These are phyloP conservation scores for Camelina neglecta DNA, from an alignment of 345 rosid species.

Conservation along the genomic window DNA sequence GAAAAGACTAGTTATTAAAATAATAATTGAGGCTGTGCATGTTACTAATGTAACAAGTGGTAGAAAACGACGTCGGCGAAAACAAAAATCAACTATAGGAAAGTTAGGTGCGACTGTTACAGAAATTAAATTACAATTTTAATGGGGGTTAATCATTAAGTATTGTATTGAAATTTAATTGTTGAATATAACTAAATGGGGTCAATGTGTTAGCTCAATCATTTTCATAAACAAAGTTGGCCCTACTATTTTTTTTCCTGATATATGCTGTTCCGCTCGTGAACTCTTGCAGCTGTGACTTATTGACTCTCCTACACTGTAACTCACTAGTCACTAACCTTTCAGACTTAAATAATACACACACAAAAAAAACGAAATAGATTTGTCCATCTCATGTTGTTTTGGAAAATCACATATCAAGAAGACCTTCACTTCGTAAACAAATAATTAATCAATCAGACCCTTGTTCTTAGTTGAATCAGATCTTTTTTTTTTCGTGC, in stretches of 20 bases:
- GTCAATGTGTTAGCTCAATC: slow-evolving; percentile 47
- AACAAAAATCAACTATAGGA: slow-evolving; percentile 3
- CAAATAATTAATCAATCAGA: background rate
- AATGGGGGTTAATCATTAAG: slow-evolving; percentile 29
- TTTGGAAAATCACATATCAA: background rate
- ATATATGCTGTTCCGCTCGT: slow-evolving; percentile 47
- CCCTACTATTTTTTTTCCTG: slow-evolving; percentile 30
- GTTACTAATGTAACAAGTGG: slow-evolving; percentile 27
- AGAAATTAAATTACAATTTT: slow-evolving; percentile 15
- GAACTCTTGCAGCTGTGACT: slow-evolving; percentile 43
- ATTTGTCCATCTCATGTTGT: background rate
- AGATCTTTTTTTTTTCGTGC: no score
- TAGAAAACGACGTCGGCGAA: slow-evolving; percentile 31
- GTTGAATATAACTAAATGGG: slow-evolving; percentile 38
- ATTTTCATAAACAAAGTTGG: slow-evolving; percentile 38
- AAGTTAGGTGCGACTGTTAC: slow-evolving; percentile 33
- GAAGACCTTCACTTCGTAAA: background rate
- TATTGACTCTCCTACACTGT: slow-evolving; percentile 30
- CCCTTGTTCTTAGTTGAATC: slow-evolving; percentile 25
- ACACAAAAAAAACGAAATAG: background rate
- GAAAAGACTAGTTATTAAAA: background rate
- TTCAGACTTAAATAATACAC: background rate
- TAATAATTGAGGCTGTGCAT: slow-evolving; percentile 14
- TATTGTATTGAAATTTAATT: slow-evolving; percentile 20
- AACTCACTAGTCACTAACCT: slow-evolving; percentile 17